Evolutionary conservation across 2,329 filamentous ascomycete species (phyloP), one percentile per base, ranked within the genome.

Genomic region (Nannizzia gypsea): DNA sequence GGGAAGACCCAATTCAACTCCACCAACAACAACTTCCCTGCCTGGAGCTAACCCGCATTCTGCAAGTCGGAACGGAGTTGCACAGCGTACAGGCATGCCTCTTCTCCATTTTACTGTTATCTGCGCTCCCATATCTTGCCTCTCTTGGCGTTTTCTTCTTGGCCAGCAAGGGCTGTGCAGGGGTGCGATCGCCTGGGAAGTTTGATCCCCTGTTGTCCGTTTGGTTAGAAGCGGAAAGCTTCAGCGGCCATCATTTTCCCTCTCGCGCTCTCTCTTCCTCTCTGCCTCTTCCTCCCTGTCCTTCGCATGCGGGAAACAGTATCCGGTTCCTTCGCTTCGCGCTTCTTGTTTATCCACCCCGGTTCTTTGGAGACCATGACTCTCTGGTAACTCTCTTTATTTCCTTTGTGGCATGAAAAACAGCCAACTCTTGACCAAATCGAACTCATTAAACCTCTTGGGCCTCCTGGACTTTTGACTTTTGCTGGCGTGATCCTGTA

Each of bases 161-260:
- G 48, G 48, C 48, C 22, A 5, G 48, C 11, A 24, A 52, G 22
- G 22, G 13, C 48, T 28, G 48, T 28, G 22, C 48, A 56, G 36
- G 36, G 54, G 38, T 56, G 54, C 24, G 38, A 38, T 42, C 28
- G n/a, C 24, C 54, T 13, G 13, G 13, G 8, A 24, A 38, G 26
- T 34, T n/a, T 13, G n/a, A 36, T 24, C 31, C 54, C 22, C 28
- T 13, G 28, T 6, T 56, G 15, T 31, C 6, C 20, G 13, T 17
- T 36, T 28, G 54, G 54, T 56, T 56, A 56, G 54, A 56, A 56
- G 13, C 54, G 54, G 54, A 56, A 56, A 40, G 20, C 54, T 24
- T 38, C 36, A 56, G 31, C 31, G 38, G n/a, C 11, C 48, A 48
- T 48, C 44, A 5, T n/a, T n/a, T n/a, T n/a, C n/a, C n/a, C 44